Conservation (phyloP, 257 asterid genomes). For the Thymus quinquecostatus region DNA sequence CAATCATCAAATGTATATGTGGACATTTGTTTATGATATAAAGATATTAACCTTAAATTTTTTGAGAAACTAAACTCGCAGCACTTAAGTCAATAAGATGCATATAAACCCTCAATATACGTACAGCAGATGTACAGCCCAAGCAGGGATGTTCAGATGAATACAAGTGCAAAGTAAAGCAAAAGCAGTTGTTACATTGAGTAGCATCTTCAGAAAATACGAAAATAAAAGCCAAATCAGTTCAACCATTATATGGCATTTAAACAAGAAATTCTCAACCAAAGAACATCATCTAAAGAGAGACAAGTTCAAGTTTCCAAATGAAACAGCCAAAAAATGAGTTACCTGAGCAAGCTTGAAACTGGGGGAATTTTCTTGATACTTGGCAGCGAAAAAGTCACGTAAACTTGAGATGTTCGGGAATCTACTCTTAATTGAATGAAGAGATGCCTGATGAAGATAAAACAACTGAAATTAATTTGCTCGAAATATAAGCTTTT, state of each 20-base stretch:
- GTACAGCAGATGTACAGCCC: background rate
- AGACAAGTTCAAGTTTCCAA: background rate
- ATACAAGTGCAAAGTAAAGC: background rate
- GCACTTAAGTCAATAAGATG: background rate
- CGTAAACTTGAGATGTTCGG: constrained; percentile 83
- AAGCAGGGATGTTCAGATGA: background rate
- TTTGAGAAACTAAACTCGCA: background rate
- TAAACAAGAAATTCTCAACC: background rate
- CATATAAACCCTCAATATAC: constrained; percentile 1
- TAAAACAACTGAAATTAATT: constrained; percentile 19
- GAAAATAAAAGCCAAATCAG: background rate
- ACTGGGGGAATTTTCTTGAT: constrained; percentile 82
- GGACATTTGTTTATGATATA: background rate
- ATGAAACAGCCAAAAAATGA: constrained; percentile 24
- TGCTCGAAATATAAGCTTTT: constrained; percentile 14
- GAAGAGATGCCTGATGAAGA: constrained; percentile 81
- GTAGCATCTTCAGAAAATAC: background rate
- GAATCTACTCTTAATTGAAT: constrained; percentile 94
- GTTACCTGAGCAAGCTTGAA: constrained; percentile 96
- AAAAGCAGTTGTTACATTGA: background rate
- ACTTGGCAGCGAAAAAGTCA: constrained; percentile 91
- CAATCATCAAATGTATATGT: constrained; percentile 8
- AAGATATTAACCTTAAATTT: constrained; percentile 14
- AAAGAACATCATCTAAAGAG: constrained; percentile 6
- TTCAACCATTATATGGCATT: constrained; percentile 5